A percentile compares a stretch with the other conserved stretches of the same genome.
These are phyloP conservation scores for Dendrothele bispora DNA, from an alignment of 768 basidiomycete species.

Conservation along the genomic window DNA sequence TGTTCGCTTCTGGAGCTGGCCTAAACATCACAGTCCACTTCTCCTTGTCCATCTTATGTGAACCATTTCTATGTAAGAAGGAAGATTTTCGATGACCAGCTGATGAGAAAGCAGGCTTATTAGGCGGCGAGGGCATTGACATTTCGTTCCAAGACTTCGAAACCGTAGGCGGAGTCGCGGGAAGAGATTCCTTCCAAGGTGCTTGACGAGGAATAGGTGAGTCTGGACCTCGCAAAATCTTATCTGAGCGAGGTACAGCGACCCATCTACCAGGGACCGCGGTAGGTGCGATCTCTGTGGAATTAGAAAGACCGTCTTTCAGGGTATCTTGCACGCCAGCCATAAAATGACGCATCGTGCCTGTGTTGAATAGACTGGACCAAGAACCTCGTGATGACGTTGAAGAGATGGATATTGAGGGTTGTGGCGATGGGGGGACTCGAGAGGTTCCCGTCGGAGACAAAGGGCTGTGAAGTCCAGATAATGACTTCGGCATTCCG, in stretches of 20 bases:
- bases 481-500: too few relatives aligned
- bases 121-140: constrained; percentile 21
- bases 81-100: constrained; percentile 40
- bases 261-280: neutral
- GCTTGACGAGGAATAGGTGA: constrained; percentile 26
- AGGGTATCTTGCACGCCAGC: constrained; percentile 55
- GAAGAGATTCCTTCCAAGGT: constrained; percentile 23
- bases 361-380: constrained; percentile 75
- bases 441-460: too few relatives aligned
- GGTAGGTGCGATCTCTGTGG: constrained; percentile 28
- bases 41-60: constrained; percentile 28
- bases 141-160: constrained; percentile 68
- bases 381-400: constrained; percentile 75
- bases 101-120: constrained; percentile 40
- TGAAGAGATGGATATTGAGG: constrained; percentile 34
- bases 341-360: constrained; percentile 69
- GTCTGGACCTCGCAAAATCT: constrained; percentile 21
- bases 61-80: constrained; percentile 40
- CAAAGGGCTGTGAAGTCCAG: too few relatives aligned
- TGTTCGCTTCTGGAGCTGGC: constrained; percentile 15
- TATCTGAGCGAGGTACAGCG: too few relatives aligned
- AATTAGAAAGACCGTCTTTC: constrained; percentile 42
- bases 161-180: constrained; percentile 27
- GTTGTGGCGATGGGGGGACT: too few relatives aligned
- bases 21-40: constrained; percentile 36